Evolutionary conservation across 768 basidiomycete genomes (phyloP).

Genomic region (Dentipellis sp.): DNA sequence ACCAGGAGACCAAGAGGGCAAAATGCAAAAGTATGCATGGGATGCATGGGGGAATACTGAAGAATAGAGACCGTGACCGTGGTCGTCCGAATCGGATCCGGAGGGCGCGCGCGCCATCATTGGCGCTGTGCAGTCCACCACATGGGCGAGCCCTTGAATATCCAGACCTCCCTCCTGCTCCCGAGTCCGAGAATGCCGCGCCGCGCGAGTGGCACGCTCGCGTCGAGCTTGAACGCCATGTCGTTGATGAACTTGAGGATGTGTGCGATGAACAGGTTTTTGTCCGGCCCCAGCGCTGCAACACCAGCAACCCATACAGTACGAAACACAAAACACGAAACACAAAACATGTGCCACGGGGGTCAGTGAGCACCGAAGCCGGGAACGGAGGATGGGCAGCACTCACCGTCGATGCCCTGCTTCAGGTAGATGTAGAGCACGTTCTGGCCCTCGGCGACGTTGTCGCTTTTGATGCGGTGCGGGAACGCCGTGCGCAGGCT

Average conservation of each 20-base stretch:
- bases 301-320: no score
- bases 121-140: constrained; percentile 2
- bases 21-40: neutral
- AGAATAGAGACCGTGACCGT: no score
- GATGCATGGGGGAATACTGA: no score
- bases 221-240: constrained; percentile 54
- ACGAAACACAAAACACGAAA: neutral
- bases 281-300: constrained; percentile 27
- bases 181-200: constrained; percentile 29
- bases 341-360: neutral
- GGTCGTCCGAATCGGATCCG: no score
- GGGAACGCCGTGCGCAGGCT: constrained; percentile 33
- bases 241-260: constrained; percentile 49
- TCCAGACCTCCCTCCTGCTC: constrained; percentile 48
- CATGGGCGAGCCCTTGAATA: constrained; percentile 42
- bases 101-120: neutral
- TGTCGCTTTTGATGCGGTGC: constrained; percentile 30
- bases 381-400: neutral
- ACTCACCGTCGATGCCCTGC: constrained; percentile 14
- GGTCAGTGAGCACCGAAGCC: neutral
- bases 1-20: neutral
- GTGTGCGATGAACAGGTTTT: constrained; percentile 49
- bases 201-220: constrained; percentile 51
- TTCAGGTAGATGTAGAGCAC: constrained; percentile 46
- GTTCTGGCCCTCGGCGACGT: constrained; percentile 39